Conservation (phyloP, 805 yeast species). For the Candida jianshihensis region DNA sequence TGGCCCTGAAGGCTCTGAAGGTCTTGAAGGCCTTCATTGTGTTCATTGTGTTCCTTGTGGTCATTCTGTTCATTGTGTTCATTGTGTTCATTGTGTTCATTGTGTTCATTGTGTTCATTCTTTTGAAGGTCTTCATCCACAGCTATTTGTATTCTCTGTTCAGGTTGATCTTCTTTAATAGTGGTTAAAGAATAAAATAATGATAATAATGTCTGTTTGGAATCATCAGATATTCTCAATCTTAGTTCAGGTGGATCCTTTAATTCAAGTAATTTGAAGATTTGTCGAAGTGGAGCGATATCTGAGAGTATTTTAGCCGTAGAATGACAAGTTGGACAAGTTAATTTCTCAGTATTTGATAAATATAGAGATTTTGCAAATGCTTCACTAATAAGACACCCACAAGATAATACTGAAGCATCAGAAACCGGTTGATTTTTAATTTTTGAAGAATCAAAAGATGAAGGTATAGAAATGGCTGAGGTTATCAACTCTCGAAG, state of each 20-base stretch:
- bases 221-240: not conserved
- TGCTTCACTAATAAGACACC: slow-evolving; percentile 31
- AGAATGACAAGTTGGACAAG: slow-evolving; percentile 16
- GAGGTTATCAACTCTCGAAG: not conserved
- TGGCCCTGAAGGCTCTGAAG: too few species aligned
- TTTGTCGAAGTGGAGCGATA: slow-evolving; percentile 10
- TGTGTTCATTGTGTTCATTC: too few species aligned
- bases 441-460: not conserved
- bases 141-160: too few species aligned
- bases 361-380: slow-evolving; percentile 19
- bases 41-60: too few species aligned
- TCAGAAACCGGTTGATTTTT: slow-evolving; percentile 8
- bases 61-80: too few species aligned
- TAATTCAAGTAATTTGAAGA: slow-evolving; percentile 8
- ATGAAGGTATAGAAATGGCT: not conserved
- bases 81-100: too few species aligned
- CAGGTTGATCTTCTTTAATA: slow-evolving; percentile 4
- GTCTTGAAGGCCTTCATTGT: too few species aligned
- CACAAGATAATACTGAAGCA: slow-evolving; percentile 31
- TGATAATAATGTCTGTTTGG: slow-evolving; percentile 24
- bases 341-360: slow-evolving; percentile 8
- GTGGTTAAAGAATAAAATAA: slow-evolving; percentile 28
- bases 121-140: too few species aligned
- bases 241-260: not conserved
- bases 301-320: slow-evolving; percentile 5